Evolutionary conservation across 257 asterid species (phyloP), one percentile per base, ranked within the genome.

Genomic region (Scutellaria barbata): DNA sequence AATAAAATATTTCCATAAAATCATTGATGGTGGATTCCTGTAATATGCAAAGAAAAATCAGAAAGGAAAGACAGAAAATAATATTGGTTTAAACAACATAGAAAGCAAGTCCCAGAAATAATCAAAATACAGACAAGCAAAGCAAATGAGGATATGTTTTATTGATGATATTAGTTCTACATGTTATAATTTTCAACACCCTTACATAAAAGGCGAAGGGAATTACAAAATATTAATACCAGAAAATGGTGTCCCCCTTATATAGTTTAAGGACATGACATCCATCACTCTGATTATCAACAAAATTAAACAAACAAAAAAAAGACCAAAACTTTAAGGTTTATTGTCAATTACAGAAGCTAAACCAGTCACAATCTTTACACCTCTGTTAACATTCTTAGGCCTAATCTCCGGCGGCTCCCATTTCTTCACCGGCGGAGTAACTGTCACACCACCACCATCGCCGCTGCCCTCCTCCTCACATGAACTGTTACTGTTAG

Each of bases 171-270:
- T 68, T 74, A 74, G 68, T 76, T 58, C 67, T 47, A 22, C 13
- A 68, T 48, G 41, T 37, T 61, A 66, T 75, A 67, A 62, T 63
- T 30, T 22, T 74, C 72, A 72, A 72, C 69, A 79, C 92, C 92
- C 90, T 87, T 87, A 67, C 92, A 79, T 74, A 79, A 86, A 87
- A 85, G 71, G 75, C 76, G 90, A 83, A 87, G 92, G 92, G 88
- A 68, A 77, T 82, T 73, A 76, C 80, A 72, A 54, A 54, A 53
- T 37, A 61, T 33, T 12, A 30, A 30, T 30, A 61, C 68, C 76
- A 59, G 74, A 60, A 74, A 43, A 30, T 46, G 54, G 61, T 22
- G 61, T 68, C 70, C 45, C 74, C 1, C 0, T 10, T 10, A 64
- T 18, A 61, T 58, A 56, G n/a, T 41, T n/a, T 63, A 79, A 69